Evolutionary conservation across 805 yeast species (phyloP), one percentile per base, ranked within the genome.

Genomic region (Citeromyces matritensis): DNA sequence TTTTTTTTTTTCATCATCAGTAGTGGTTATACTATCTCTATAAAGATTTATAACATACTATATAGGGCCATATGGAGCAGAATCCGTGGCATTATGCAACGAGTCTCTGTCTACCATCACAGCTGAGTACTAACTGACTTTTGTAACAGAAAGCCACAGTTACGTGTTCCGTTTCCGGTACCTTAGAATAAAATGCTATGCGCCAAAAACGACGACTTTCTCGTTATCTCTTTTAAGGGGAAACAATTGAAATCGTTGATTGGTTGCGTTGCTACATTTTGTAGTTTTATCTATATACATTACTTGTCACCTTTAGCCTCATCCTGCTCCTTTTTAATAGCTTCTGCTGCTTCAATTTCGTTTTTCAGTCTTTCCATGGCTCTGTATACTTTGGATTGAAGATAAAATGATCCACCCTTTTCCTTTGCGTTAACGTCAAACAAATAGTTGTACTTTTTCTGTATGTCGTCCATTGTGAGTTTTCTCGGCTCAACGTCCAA

Each of bases 401-500:
- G 51, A 48, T 88, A 91, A 49, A 91, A 88, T 27, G 94, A 80
- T 27, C 94, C 95, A n/a, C 95, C 94, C 53, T 85, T 84, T 38
- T 86, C 96, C 53, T 83, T 84, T 19, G 91, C 71, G 58, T 91
- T 91, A 34, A 84, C 81, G 30, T 81, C 82, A 43, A 86, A 91
- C 42, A 91, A 57, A 43, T 83, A 83, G 36, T 77, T 71, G 58
- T 78, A 91, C 49, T 80, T 79, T 36, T 66, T 67, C 37, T 75
- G 71, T 24, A 79, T 58, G 42, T 72, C 71, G 31, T 74, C 80
- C 33, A 72, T 40, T 23, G 58, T 54, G 36, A 78, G 63, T 24
- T 61, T 64, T 29, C 64, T 57, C 27, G 60, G 60, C 36, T 82
- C 91, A 34, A 91, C 60, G 44, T 86, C 91, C 42, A 91, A 61